Evolutionary conservation across 257 asterid species (phyloP).

Genomic region (Solanum neorickii): DNA sequence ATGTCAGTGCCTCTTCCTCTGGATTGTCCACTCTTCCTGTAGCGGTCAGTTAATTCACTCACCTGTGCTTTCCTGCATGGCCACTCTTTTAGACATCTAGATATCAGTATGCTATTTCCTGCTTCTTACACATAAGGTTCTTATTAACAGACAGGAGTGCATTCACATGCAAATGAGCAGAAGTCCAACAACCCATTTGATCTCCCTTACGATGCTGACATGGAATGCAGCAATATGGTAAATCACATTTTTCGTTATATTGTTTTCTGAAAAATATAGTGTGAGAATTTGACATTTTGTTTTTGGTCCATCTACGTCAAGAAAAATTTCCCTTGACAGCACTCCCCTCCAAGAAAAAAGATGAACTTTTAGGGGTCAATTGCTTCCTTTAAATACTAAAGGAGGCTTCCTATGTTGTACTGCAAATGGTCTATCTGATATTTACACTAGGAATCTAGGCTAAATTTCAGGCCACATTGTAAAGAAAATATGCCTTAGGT

Average conservation of each 20-base stretch:
- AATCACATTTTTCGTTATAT: background rate
- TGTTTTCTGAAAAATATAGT: background rate
- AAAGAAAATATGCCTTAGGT: background rate
- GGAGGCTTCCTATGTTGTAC: background rate
- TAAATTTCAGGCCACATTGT: background rate
- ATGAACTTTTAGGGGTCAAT: background rate
- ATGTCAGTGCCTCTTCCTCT: constrained; percentile 15
- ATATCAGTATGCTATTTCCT: background rate
- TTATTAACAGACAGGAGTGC: constrained; percentile 37
- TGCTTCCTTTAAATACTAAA: background rate
- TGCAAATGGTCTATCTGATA: background rate
- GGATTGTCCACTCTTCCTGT: constrained; percentile 23
- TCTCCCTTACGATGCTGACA: constrained; percentile 49
- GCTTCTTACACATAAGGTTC: constrained; percentile 4
- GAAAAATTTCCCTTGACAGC: background rate
- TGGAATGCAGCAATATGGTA: constrained; percentile 50
- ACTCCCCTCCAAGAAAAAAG: background rate
- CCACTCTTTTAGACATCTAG: background rate
- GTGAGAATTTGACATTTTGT: background rate
- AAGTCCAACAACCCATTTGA: constrained; percentile 76
- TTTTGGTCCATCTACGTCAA: background rate
- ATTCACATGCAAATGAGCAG: constrained; percentile 23
- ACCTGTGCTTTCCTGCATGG: background rate
- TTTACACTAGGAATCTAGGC: background rate
- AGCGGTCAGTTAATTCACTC: constrained; percentile 21